phyloP scores from a whole-genome alignment of 768 basidiomycete species.

The Tulasnella sp. region DNA sequence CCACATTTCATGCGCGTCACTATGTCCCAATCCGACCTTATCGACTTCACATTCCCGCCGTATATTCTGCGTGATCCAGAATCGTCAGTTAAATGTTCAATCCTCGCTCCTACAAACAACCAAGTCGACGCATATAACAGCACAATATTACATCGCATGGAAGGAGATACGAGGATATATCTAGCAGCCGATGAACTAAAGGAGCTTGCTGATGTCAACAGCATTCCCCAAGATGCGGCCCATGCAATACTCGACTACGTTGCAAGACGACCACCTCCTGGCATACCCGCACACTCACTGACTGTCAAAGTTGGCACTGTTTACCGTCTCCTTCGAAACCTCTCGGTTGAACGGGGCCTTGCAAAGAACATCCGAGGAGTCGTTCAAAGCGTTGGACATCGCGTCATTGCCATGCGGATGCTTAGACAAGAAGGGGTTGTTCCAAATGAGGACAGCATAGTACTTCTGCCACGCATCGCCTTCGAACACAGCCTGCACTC shows the following conservation, averaged over 20 bases:
- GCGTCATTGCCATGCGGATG: background rate
- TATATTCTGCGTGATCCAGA: slow-evolving; percentile 24
- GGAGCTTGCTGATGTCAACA: slow-evolving; percentile 20
- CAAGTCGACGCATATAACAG: slow-evolving; percentile 32
- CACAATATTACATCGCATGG: slow-evolving; percentile 25
- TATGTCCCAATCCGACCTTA: slow-evolving; percentile 19
- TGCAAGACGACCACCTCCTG: slow-evolving; percentile 17
- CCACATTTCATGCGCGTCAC: slow-evolving; percentile 21
- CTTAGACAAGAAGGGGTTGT: background rate
- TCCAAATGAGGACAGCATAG: background rate
- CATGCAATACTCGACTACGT: slow-evolving; percentile 22
- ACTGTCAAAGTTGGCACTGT: slow-evolving; percentile 1
- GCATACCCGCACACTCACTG: background rate
- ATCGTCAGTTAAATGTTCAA: slow-evolving; percentile 26
- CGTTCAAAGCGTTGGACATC: slow-evolving; percentile 3
- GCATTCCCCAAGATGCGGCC: slow-evolving; percentile 17
- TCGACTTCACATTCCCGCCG: slow-evolving; percentile 26
- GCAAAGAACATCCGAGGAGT: slow-evolving; percentile 15
- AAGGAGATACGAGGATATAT: slow-evolving; percentile 23
- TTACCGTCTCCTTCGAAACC: slow-evolving; percentile 10
- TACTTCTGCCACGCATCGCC: slow-evolving; percentile 8
- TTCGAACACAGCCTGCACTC: slow-evolving; percentile 7
- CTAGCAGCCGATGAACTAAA: slow-evolving; percentile 24
- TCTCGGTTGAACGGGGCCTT: slow-evolving; percentile 7
- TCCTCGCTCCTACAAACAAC: slow-evolving; percentile 32